These are phyloP conservation scores for Elongisporangium senticosum DNA, from an alignment of 352 stramenopile genomes.

Conservation along the genomic window DNA sequence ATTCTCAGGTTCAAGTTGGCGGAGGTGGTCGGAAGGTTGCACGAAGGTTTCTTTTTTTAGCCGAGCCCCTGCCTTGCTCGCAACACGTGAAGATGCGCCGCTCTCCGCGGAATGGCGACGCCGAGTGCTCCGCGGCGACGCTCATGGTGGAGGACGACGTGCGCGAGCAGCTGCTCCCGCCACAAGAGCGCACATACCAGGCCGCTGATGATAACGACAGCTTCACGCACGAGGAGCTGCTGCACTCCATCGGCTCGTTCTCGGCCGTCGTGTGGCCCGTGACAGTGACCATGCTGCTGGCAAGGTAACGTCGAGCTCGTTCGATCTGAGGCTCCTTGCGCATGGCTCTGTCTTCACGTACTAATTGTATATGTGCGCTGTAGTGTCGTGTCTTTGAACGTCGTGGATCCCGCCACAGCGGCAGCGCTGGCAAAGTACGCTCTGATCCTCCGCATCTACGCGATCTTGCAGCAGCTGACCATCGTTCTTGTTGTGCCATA, in stretches of 20 bases:
- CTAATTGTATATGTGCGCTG: neutral
- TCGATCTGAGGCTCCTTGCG: neutral
- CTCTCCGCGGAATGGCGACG: slow-evolving; percentile 3
- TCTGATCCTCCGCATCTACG: neutral
- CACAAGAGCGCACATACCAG: slow-evolving; percentile 4
- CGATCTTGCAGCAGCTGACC: neutral
- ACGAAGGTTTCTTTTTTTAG: neutral
- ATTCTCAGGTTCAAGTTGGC: neutral
- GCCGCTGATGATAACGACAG: slow-evolving; percentile 25
- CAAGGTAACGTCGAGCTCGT: slow-evolving; percentile 31
- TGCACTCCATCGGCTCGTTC: slow-evolving; percentile 84
- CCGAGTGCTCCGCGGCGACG: slow-evolving; percentile 9
- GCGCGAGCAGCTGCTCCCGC: slow-evolving; percentile 37
- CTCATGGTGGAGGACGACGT: slow-evolving; percentile 22
- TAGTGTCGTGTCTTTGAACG: slow-evolving; percentile 78
- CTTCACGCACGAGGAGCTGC: slow-evolving; percentile 76
- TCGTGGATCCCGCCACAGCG: slow-evolving; percentile 71
- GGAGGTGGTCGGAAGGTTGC: slow-evolving; percentile 10
- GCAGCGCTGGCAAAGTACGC: slow-evolving; percentile 65
- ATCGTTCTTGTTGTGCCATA: slow-evolving; percentile 5
- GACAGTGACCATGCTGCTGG: slow-evolving; percentile 73
- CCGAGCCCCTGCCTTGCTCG: too few relatives aligned
- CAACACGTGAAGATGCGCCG: slow-evolving; percentile 9
- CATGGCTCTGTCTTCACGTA: neutral
- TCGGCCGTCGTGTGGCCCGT: slow-evolving; percentile 79